Percentiles rank a stretch among this genome's conserved stretches.
Evolutionary conservation across 2,329 filamentous ascomycete species (phyloP).

Genomic region (Monilinia fructicola): DNA sequence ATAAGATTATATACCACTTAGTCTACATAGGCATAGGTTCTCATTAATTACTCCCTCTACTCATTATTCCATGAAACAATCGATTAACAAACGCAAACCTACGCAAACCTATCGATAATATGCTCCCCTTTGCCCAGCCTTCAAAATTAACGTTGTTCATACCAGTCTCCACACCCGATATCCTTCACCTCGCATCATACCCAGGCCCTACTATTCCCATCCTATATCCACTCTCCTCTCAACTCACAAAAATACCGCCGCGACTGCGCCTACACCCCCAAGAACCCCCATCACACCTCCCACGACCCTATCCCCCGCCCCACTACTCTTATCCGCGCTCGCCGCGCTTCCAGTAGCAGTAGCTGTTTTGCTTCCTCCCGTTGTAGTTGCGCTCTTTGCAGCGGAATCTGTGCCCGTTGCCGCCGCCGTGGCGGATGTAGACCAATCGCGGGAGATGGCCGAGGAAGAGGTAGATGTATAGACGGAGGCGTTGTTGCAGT

Average conservation of each 20-base stretch:
- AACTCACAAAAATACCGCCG: background rate
- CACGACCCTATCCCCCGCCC: background rate
- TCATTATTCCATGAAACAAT: background rate
- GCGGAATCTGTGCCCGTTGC: constrained; percentile 2
- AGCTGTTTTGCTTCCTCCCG: constrained; percentile 19
- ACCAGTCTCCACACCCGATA: background rate
- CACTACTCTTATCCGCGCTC: background rate
- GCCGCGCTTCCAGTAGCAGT: constrained; percentile 25
- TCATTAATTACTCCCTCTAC: background rate
- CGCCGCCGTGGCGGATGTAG: constrained; percentile 24
- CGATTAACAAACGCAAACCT: background rate
- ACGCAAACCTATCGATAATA: background rate
- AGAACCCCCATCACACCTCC: background rate
- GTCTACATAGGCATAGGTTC: background rate
- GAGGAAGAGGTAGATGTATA: constrained; percentile 30
- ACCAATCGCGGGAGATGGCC: constrained; percentile 28
- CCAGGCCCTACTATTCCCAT: too few relatives aligned
- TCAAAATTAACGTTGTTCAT: background rate
- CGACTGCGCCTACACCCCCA: background rate
- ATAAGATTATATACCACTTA: background rate
- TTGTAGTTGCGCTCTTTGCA: background rate
- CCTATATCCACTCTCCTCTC: background rate
- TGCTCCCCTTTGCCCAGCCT: too few relatives aligned
- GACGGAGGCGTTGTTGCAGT: constrained; percentile 34
- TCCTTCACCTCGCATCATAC: background rate